Evolutionary conservation across 176 grass and related monocot genomes (phyloP).

Genomic region (Thalia dealbata): DNA sequence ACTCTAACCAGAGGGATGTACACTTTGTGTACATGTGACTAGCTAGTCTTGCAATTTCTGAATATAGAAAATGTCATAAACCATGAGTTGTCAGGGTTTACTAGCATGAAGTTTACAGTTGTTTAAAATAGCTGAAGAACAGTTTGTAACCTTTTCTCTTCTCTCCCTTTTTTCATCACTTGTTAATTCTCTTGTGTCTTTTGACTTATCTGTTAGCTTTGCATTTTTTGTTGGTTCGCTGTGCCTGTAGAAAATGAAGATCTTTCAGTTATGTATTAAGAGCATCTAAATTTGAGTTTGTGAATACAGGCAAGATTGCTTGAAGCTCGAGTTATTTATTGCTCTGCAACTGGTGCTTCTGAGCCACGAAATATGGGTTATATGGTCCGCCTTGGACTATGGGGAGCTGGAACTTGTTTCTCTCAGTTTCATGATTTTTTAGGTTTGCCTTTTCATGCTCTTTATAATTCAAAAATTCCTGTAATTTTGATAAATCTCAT

Average conservation of each 20-base stretch:
- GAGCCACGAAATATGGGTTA: conserved; percentile 97
- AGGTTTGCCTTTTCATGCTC: conserved; percentile 33
- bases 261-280: conserved; percentile 14
- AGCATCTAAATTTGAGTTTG: conserved; percentile 4
- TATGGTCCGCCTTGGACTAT: conserved; percentile 97
- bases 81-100: too few species aligned
- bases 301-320: conserved; percentile 64
- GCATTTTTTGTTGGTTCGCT: background rate
- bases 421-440: conserved; percentile 60
- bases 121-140: background rate
- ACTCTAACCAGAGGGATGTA: too few species aligned
- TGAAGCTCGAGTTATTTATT: conserved; percentile 85
- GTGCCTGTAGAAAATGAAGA: background rate
- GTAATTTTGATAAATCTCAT: background rate
- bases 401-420: conserved; percentile 85
- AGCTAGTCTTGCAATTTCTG: too few species aligned
- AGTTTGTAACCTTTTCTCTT: background rate
- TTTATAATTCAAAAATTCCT: too few species aligned
- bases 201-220: background rate
- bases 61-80: too few species aligned
- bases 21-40: too few species aligned
- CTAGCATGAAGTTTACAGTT: too few species aligned
- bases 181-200: background rate
- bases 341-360: conserved; percentile 97
- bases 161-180: background rate